Conservation (phyloP, 441 rosid species). For the Populus hybrid region DNA sequence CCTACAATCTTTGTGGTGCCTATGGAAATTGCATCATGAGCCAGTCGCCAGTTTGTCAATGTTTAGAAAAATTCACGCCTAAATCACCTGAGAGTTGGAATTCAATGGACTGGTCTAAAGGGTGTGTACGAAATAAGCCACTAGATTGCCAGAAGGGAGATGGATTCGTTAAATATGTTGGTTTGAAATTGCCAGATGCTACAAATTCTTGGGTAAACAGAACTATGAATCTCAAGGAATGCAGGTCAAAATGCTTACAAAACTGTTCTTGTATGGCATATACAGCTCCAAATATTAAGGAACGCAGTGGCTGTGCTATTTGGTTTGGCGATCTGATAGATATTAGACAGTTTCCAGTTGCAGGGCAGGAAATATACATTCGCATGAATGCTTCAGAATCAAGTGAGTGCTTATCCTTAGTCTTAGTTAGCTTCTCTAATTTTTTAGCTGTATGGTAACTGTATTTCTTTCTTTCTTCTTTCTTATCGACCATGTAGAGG, state of each 20-base stretch:
- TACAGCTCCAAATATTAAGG: conserved; percentile 15
- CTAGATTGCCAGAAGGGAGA: conserved; percentile 20
- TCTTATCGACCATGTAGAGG: background rate
- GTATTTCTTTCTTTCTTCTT: background rate
- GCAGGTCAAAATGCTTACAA: conserved; percentile 25
- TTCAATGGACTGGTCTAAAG: conserved; percentile 17
- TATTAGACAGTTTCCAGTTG: conserved; percentile 16
- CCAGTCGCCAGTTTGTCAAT: conserved; percentile 26
- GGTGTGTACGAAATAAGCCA: conserved; percentile 20
- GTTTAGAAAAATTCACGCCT: conserved; percentile 34
- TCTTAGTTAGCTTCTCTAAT: background rate
- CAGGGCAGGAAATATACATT: conserved; percentile 33
- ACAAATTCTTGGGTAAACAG: conserved; percentile 8
- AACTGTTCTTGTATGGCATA: conserved; percentile 38
- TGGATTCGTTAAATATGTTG: conserved; percentile 18
- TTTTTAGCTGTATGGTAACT: too few species aligned
- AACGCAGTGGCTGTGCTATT: conserved; percentile 32
- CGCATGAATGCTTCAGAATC: conserved; percentile 25
- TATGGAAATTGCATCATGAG: conserved; percentile 8
- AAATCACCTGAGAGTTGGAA: conserved; percentile 11
- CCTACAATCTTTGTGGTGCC: conserved; percentile 8
- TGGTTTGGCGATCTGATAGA: conserved; percentile 44
- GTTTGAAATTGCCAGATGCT: conserved; percentile 33
- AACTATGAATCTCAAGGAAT: conserved; percentile 23
- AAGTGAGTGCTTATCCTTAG: conserved; percentile 12